Percentiles rank a stretch among this genome's conserved stretches.
phyloP scores from a whole-genome alignment of 805 yeast species.

The Schwanniomyces occidentalis region DNA sequence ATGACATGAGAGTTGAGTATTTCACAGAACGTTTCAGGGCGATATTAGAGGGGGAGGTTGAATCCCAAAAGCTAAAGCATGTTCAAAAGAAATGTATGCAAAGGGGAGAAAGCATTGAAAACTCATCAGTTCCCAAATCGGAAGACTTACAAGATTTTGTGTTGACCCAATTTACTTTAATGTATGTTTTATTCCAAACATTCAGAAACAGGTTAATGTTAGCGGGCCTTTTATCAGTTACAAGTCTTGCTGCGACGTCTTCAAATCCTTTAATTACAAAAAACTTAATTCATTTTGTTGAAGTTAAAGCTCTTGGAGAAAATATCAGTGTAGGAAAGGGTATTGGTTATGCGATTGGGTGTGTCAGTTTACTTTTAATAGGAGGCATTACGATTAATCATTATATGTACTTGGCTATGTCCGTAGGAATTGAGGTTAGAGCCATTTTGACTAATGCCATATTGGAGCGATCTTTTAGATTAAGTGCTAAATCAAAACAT shows the following conservation, averaged over 20 bases:
- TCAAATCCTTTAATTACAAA: conserved; percentile 25
- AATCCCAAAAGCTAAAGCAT: conserved; percentile 8
- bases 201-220: conserved; percentile 21
- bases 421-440: conserved; percentile 64
- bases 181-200: conserved; percentile 22
- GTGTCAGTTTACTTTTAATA: conserved; percentile 13
- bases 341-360: conserved; percentile 36
- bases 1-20: conserved; percentile 29
- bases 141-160: conserved; percentile 28
- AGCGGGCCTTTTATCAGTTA: conserved; percentile 1
- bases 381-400: conserved; percentile 45
- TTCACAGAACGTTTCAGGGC: conserved; percentile 15
- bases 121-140: conserved; percentile 14
- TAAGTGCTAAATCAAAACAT: conserved; percentile 55
- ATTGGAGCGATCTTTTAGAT: conserved; percentile 61
- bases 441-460: conserved; percentile 67
- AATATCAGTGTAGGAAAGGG: conserved; percentile 22
- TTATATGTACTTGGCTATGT: conserved; percentile 55
- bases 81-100: conserved; percentile 21
- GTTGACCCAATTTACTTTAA: conserved; percentile 17
- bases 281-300: conserved; percentile 32
- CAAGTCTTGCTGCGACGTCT: conserved; percentile 7
- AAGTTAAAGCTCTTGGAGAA: conserved; percentile 19
- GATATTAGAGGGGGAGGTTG: neutral
- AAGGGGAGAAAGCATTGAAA: conserved; percentile 18